Base-by-base conservation (phyloP, 2,329 filamentous ascomycete species). In the Sarocladium oryzae region DNA sequence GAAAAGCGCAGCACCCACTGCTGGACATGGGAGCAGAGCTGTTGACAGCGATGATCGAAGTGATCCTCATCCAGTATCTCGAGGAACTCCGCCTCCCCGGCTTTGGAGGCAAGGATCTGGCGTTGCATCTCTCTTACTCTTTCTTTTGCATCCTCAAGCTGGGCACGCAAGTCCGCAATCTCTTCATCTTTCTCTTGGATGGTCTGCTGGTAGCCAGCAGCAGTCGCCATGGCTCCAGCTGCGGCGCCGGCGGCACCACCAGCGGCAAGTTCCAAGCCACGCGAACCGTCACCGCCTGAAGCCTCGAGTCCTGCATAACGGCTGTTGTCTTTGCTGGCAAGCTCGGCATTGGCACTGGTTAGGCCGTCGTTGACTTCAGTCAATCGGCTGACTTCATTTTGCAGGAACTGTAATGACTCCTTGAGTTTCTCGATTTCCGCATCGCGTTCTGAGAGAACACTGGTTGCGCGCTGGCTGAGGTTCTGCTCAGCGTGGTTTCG, bases 1-100 rank as follows among this genome's bases (percentile, higher is more conserved):
- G 91, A 96, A 75, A 99, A 99, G 63, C 93, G 88, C 58, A 96
- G 74, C 49, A 99, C 90, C 93, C 93, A 99, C 71, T 96, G 90
- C 67, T 96, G 91, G 37, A 96, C 89, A 65, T 96, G 91, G 59
- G 92, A 88, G 69, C 90, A 99, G 40, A 99, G 82, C 68, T 95
- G 87, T 67, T 96, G 90, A 66, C 93, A 99, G 37, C 91, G 88
- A 61, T 83, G 83, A 63, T 96, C 90, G 64, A 99, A 97, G 74
- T 96, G 91, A 70, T 96, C 91, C 66, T 96, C 91, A 63, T 96
- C 90, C 57, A 82, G 82, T 55, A 90, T 76, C 46, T 79, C 80
- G 56, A 97, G 83, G 70, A 95, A 92, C 57, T 88, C 73, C 53
- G 71, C 81, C 60, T 89, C 85, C 54, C 77, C 75, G 50, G 81